Evolutionary conservation across 2,329 filamentous ascomycete genomes (phyloP), one percentile per base, ranked within the genome.

Genomic region (Monosporascus ibericus): DNA sequence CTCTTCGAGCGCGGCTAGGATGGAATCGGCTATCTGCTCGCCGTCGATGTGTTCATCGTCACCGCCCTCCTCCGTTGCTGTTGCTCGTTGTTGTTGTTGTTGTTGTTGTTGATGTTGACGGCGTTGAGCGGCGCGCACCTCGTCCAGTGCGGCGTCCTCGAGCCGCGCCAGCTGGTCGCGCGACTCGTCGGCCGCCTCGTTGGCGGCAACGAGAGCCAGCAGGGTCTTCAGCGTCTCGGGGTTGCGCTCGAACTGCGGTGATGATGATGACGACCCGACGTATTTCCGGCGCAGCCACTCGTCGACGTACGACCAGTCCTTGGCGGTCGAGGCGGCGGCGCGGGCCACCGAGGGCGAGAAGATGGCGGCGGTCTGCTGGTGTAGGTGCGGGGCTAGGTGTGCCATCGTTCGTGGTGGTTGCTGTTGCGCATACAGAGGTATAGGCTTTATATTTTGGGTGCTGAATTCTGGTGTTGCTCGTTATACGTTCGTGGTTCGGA

Each of bases 261-360:
- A 73, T 0, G 49, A 24, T 48, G 51, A 38, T 8, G 47, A 18
- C 9, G 38, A 40, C n/a, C 40, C 6, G 5, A 55, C 47, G 52
- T 58, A 88, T 64, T 88, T 88, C 54, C 81, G 78, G 46, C 78
- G 76, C 11, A 96, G 82, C 92, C 92, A 97, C 61, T 77, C 76
- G 70, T 95, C 90, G 60, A 96, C 81, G 59, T 88, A 90, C 51
- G 85, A 86, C 92, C 92, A 97, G 71, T 96, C 92, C 66, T 92
- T 92, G 47, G 90, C 88, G 57, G 88, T 85, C 14, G 88, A 87
- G 56, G 88, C 87, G 60, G 90, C 88, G 55, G 88, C 85, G 54
- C 90, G 86, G 49, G 84, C 83, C 34, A 85, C 73, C 0, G 82
- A 85, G 14, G 84, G 84, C 4, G 84, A 87, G 71, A 87, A 87